Percentiles rank a stretch among this genome's conserved stretches.
Conservation (phyloP, 257 asterid genomes). For the Solanum chiquidenum region DNA sequence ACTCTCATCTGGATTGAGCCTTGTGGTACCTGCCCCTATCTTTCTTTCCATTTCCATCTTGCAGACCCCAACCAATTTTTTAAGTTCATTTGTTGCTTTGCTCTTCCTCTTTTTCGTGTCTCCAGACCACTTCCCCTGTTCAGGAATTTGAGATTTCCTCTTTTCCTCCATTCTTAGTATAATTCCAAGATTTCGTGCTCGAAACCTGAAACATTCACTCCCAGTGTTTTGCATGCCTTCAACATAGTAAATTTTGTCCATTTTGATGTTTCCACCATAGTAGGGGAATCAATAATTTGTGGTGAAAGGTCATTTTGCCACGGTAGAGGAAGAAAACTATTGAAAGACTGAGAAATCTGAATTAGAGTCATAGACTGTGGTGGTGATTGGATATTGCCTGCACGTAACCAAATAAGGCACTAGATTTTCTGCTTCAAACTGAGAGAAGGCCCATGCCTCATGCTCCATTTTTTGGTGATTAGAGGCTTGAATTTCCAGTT, state of each 20-base stretch:
- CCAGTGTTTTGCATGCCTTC: background rate
- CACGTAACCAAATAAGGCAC: fast-evolving
- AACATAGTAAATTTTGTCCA: background rate
- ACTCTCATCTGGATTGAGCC: background rate
- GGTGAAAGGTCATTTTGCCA: background rate
- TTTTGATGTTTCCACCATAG: background rate
- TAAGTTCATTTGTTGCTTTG: background rate
- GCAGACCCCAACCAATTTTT: background rate
- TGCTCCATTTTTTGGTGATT: background rate
- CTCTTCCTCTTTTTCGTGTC: no score
- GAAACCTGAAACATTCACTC: background rate
- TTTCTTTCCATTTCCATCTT: background rate
- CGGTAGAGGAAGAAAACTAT: background rate
- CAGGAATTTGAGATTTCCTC: background rate
- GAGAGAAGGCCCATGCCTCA: background rate
- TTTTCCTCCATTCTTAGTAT: background rate
- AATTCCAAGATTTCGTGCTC: background rate
- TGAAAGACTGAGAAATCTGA: background rate
- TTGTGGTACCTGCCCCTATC: background rate
- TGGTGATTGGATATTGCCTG: no score
- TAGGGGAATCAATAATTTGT: background rate
- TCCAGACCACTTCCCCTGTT: no score
- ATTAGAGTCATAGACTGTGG: no score
- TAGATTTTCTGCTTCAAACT: no score
- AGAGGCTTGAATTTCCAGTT: background rate